Evolutionary conservation across 1,284 basidiomycete species (phyloP), one percentile per base, ranked within the genome.

Genomic region (Ustilago trichophora): DNA sequence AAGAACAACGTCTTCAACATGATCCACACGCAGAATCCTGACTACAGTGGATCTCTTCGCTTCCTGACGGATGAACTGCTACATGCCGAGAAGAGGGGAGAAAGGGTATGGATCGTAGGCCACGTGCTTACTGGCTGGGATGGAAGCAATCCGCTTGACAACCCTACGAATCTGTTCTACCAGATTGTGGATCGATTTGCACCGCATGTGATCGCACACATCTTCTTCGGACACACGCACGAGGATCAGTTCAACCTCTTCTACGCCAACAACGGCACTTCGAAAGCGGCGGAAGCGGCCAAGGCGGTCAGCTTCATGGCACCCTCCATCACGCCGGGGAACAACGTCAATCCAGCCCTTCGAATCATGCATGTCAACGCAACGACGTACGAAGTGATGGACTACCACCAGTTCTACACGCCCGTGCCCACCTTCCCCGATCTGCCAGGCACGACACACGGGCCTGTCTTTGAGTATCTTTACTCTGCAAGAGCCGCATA

Each of bases 61-160:
- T 91, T 90, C 83, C 75, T 92, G 53, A 91, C 91, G 3, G 88
- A 91, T 69, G 89, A 92, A 80, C 83, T 92, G n/a, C 89, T 91
- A 42, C 64, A 37, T 8, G 78, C 78, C 13, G 77, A 81, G 35
- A 38, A 69, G 29, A 40, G 38, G 13, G 42, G 66, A 9, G 78
- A 81, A 50, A 50, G 72, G 2, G 91, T 87, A 0, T 92, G 89
- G 89, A 89, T 92, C 57, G 83, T 91, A 0, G 90, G 89, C 1
- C 90, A 92, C 77, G 90, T 92, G 25, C 79, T 89, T 8, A 85
- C 85, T 16, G 91, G 90, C 16, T 91, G 90, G 82, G 87, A 2
- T 73, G 76, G 76, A 21, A 82, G 88, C 88, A 80, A 91, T 88
- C 88, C 89, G 59, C 66, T 84, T 55, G 56, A 53, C 60, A 71